These are phyloP conservation scores for Lipomyces yamanashiensis DNA, from an alignment of 805 yeast genomes.

Conservation along the genomic window DNA sequence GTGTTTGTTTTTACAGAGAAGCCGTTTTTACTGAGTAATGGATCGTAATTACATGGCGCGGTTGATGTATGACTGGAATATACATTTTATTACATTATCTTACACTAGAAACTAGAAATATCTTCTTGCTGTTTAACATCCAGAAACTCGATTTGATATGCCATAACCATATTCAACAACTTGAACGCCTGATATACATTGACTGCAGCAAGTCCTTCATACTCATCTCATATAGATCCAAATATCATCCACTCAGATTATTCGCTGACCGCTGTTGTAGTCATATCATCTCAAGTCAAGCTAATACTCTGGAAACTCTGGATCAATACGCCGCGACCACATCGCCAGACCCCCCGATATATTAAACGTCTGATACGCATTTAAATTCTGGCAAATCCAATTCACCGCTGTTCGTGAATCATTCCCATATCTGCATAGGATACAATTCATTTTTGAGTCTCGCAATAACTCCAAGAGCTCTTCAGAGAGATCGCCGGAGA, in stretches of 20 bases:
- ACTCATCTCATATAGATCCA: not conserved
- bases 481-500: slow-evolving; percentile 14
- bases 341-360: slow-evolving; percentile 75
- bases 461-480: not conserved
- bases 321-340: slow-evolving; percentile 69
- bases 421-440: slow-evolving; percentile 86
- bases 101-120: too few relatives aligned
- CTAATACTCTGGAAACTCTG: slow-evolving; percentile 65
- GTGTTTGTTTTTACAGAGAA: too few relatives aligned
- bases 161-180: too few relatives aligned
- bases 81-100: too few relatives aligned
- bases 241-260: not conserved
- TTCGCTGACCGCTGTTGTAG: not conserved
- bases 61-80: too few relatives aligned
- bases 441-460: slow-evolving; percentile 43
- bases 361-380: slow-evolving; percentile 63
- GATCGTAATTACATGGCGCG: too few relatives aligned
- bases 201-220: too few relatives aligned
- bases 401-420: slow-evolving; percentile 83
- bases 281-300: too few relatives aligned
- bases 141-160: too few relatives aligned
- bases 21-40: too few relatives aligned
- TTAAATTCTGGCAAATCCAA: slow-evolving; percentile 53
- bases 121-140: too few relatives aligned
- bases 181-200: too few relatives aligned